Base-by-base conservation (phyloP, 441 rosid genomes). In the Erysimum cheiri region DNA sequence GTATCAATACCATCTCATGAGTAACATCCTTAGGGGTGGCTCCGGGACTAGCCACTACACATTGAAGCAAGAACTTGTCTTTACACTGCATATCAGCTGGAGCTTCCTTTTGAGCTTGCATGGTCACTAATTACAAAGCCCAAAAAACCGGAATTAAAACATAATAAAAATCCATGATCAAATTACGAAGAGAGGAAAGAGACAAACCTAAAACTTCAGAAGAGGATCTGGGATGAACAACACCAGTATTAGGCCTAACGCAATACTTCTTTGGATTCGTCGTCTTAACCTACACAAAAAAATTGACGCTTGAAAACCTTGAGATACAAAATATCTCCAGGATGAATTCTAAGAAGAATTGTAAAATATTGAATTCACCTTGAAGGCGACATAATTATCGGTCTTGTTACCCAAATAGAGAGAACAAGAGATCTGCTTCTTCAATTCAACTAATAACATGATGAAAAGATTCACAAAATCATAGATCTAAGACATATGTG, bases 61-160 rank as follows among this genome's bases (percentile, higher is more conserved):
- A 82, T 77, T 85, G 98, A 65, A 93, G 84, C 46, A 91, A 88
- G 70, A 93, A 91, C 80, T 91, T 93, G 82, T 93, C 98, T 84
- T 87, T 87, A 81, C 97, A 93, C 75, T 88, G 96, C 95, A 90
- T 72, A 69, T 89, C 96, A 61, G 79, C 83, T 3, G 96, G 97
- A 37, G 80, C 78, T 83, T 91, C 98, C 78, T 85, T 89, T 64
- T 85, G 98, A 22, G 96, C 93, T 89, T 91, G 98, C 97, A 89
- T 91, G 44, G 97, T 88, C 67, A 93, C 98, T 91, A 76, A 1
- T 37, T 12, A 7, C 26, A 32, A 32, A 69, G 8, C 11, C 11
- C 43, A 11, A 32, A 22, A 63, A 39, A 40, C 5, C 53, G 1
- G n/a, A 26, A 26, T 26, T 31, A 66, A 70, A 50, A 39, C 26